A percentile compares a stretch with the other conserved stretches of the same genome.
phyloP scores from a whole-genome alignment of 202 grass and related monocot genomes.

The Eragrostis tef region DNA sequence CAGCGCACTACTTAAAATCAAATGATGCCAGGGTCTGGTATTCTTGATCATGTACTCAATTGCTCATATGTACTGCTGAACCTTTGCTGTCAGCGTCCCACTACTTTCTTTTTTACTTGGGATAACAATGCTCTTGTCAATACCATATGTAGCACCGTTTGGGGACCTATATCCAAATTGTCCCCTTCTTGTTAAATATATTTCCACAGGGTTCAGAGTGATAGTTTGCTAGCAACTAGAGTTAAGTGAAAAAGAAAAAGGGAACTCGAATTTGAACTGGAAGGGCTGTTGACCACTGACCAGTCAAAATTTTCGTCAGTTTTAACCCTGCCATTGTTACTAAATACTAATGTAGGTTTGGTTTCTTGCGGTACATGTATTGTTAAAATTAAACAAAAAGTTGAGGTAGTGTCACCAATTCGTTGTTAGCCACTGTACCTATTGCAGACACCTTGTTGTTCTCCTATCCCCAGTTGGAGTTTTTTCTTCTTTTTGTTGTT shows the following conservation, averaged over 20 bases:
- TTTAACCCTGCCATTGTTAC: neutral
- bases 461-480: neutral
- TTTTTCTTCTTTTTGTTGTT: neutral
- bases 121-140: neutral
- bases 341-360: neutral
- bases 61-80: neutral
- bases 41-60: neutral
- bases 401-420: neutral
- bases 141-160: neutral
- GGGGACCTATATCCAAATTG: neutral
- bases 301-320: neutral
- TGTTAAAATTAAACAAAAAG: neutral
- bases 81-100: neutral
- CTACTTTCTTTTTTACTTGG: neutral
- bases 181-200: neutral
- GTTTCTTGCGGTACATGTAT: neutral
- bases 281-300: neutral
- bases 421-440: neutral
- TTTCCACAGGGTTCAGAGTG: neutral
- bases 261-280: neutral
- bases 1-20: slow-evolving; percentile 18
- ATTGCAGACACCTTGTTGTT: neutral
- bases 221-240: neutral
- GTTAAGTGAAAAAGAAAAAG: neutral
- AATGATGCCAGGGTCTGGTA: neutral